Evolutionary conservation across 805 yeast species (phyloP).

Genomic region (Scheffersomyces stipitis): DNA sequence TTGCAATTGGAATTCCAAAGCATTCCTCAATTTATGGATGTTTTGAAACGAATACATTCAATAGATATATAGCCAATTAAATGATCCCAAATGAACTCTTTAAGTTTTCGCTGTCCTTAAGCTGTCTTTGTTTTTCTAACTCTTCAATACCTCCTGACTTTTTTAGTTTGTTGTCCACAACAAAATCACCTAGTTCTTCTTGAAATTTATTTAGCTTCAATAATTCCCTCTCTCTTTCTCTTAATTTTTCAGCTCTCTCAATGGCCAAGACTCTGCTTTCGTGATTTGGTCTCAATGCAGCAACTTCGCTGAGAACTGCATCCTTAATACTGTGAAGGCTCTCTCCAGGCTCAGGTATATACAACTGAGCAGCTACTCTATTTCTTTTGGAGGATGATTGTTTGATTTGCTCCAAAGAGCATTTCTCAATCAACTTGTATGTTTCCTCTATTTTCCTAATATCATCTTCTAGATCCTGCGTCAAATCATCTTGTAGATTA

Average conservation of each 20-base stretch:
- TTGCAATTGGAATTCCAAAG: background rate
- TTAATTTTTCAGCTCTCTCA: constrained; percentile 76
- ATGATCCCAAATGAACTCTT: constrained; percentile 42
- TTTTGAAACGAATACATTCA: constrained; percentile 5
- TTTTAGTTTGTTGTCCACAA: constrained; percentile 71
- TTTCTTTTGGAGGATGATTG: constrained; percentile 45
- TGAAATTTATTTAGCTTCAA: constrained; percentile 64
- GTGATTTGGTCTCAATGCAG: constrained; percentile 78
- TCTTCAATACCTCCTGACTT: constrained; percentile 90
- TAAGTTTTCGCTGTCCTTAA: constrained; percentile 71
- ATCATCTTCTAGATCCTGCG: constrained; percentile 78
- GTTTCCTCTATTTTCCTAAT: constrained; percentile 79
- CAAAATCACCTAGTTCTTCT: constrained; percentile 83
- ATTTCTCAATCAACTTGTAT: constrained; percentile 73
- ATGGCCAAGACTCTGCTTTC: constrained; percentile 85
- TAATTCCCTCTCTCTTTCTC: constrained; percentile 68
- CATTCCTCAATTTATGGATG: background rate
- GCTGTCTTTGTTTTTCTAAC: constrained; percentile 64
- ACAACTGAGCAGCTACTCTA: constrained; percentile 40
- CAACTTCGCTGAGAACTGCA: constrained; percentile 79
- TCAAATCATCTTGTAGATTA: constrained; percentile 83
- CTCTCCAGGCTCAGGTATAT: constrained; percentile 63
- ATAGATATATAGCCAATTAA: constrained; percentile 9
- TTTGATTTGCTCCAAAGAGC: constrained; percentile 75
- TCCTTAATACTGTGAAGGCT: constrained; percentile 62